Evolutionary conservation across 1,139 yeast genomes (phyloP), one percentile per base, ranked within the genome.

Genomic region (Hanseniaspora gamundiae): DNA sequence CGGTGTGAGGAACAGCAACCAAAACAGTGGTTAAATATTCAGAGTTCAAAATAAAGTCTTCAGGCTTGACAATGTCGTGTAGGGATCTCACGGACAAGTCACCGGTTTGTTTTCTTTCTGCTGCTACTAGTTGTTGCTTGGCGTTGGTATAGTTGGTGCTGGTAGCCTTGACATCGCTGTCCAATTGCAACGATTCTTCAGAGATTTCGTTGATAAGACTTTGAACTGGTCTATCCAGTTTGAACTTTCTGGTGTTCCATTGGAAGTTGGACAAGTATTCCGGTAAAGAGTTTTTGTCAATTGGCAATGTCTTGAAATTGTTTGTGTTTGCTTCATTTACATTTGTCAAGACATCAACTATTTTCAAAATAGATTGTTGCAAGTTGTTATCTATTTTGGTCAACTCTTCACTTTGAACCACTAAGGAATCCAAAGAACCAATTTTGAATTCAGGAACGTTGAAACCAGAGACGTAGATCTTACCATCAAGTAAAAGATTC

Each of bases 41-140:
- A 3, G 94, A 81, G 54, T 78, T 78, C 49, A 82, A 69, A 11
- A 93, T 88, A 61, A 91, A 85, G 57, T 93, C 86, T 48, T 80
- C 80, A 4, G 88, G 82, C 46, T 75, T 76, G 39, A 93, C 96
- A 47, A 91, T 75, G 55, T 86, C 94, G 59, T 88, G 96, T 49
- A 91, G 70, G 3, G 95, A 83, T 60, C 85, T 80, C 48, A 88
- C 91, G 9, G 95, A 80, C 52, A 91, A 72, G 61, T 93, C 95
- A 47, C 99, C 99, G 42, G 82, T 83, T 60, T 82, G 85, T 65
- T 87, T 87, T 56, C 96, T 76, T 63, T 91, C 95, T 28, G 94
- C 93, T 11, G 95, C 87, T 42, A 79, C 73, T 51, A 87, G 72
- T 57, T 80, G 84, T 39, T 94, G 76, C 64, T 81, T 85, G 42